Percentiles rank a stretch among this genome's conserved stretches.
Evolutionary conservation across 768 basidiomycete genomes (phyloP).

Genomic region (Cystobasidium onofrii): DNA sequence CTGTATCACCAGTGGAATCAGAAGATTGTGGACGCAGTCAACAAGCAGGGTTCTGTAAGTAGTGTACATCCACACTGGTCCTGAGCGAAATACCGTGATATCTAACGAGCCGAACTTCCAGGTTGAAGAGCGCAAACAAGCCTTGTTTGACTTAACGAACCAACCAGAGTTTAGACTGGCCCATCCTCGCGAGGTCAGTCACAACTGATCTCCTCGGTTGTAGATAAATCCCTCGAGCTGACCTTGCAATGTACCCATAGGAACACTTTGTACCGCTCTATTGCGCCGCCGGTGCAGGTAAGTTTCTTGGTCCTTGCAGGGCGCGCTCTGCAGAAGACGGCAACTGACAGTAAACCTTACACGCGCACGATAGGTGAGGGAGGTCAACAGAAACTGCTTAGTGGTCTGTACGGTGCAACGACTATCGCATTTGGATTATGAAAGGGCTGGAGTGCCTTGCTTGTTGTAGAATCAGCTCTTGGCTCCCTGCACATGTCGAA

Average conservation of each 20-base stretch:
- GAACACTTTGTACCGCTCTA: slow-evolving; percentile 77
- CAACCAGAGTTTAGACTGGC: slow-evolving; percentile 60
- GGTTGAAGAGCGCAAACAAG: slow-evolving; percentile 54
- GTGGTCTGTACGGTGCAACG: slow-evolving; percentile 30
- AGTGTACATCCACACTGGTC: too few relatives aligned
- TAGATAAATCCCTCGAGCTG: too few relatives aligned
- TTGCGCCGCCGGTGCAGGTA: slow-evolving; percentile 53
- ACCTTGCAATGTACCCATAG: too few relatives aligned
- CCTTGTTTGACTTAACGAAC: slow-evolving; percentile 53
- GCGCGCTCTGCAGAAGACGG: too few relatives aligned
- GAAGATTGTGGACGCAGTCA: slow-evolving; percentile 56
- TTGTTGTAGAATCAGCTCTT: too few relatives aligned
- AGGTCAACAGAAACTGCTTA: slow-evolving; percentile 14
- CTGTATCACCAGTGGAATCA: slow-evolving; percentile 57
- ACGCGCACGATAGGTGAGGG: slow-evolving; percentile 21
- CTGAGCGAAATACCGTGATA: too few relatives aligned
- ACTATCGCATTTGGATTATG: slow-evolving; percentile 34
- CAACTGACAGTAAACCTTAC: too few relatives aligned
- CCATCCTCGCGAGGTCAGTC: slow-evolving; percentile 53
- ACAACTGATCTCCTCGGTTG: too few relatives aligned
- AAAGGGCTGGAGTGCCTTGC: neutral
- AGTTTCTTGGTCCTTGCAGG: too few relatives aligned
- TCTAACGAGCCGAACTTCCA: too few relatives aligned
- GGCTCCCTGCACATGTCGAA: too few relatives aligned
- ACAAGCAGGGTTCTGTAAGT: slow-evolving; percentile 49